Evolutionary conservation across 208 protist species (phyloP).

Genomic region (Leishmania braziliensis): DNA sequence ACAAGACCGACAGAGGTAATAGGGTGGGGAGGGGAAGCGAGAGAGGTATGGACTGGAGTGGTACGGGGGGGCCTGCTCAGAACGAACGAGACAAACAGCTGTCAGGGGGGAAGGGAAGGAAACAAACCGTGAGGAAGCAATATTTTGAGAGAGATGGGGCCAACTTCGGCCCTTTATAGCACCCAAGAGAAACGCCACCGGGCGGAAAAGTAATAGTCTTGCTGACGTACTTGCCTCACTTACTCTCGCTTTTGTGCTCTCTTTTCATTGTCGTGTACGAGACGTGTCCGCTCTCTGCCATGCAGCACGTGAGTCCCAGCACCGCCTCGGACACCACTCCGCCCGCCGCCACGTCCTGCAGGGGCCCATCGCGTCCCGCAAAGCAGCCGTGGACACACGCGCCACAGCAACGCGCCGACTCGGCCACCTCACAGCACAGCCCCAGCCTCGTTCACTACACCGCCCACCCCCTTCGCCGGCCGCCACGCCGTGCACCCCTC

Average conservation of each 20-base stretch:
- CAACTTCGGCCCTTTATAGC: neutral
- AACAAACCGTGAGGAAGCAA: neutral
- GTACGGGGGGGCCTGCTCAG: neutral
- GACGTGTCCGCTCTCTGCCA: neutral
- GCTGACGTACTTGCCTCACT: too few species aligned
- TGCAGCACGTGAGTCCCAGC: neutral
- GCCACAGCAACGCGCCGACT: too few species aligned
- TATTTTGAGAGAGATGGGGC: neutral
- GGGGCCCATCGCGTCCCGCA: too few species aligned
- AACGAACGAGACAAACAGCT: neutral
- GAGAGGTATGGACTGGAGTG: neutral
- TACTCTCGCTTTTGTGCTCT: too few species aligned
- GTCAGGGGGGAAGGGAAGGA: neutral
- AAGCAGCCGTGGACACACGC: too few species aligned
- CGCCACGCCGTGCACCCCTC: too few species aligned
- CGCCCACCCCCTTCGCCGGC: neutral
- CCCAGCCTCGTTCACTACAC: neutral
- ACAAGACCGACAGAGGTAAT: neutral
- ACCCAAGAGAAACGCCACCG: neutral
- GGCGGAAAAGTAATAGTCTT: too few species aligned
- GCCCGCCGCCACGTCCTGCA: too few species aligned
- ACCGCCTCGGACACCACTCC: too few species aligned
- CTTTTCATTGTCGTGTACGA: too few species aligned
- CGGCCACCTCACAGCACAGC: neutral
- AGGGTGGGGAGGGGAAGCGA: neutral